Percentiles rank a stretch among this genome's conserved stretches.
Evolutionary conservation across 208 protist species (phyloP).

Genomic region (Leishmania arabica): DNA sequence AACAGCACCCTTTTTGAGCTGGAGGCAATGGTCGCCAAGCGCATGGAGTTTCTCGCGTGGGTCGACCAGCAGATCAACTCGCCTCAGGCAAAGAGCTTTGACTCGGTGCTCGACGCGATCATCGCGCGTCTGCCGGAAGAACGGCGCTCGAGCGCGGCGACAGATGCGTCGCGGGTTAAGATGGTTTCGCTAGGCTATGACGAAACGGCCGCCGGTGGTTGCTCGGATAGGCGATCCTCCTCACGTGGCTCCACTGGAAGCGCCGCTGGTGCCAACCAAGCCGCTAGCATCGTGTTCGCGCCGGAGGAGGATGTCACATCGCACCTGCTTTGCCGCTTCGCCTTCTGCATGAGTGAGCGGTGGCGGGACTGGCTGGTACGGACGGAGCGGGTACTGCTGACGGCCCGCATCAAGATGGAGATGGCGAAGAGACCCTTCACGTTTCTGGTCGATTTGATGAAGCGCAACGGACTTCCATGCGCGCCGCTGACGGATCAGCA

Average conservation of each 20-base stretch:
- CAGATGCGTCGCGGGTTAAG: slow-evolving; percentile 16
- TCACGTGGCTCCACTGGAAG: slow-evolving; percentile 32
- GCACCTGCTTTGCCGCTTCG: slow-evolving; percentile 80
- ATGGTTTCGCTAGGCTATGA: slow-evolving; percentile 31
- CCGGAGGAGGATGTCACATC: slow-evolving; percentile 81
- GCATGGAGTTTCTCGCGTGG: slow-evolving; percentile 89
- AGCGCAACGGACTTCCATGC: slow-evolving; percentile 73
- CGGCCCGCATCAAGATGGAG: slow-evolving; percentile 71
- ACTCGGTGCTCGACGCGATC: slow-evolving; percentile 67
- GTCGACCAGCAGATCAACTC: slow-evolving; percentile 83
- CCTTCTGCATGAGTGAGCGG: slow-evolving; percentile 91
- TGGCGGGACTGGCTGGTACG: slow-evolving; percentile 90
- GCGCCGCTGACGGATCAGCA: slow-evolving; percentile 53
- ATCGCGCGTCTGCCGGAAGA: slow-evolving; percentile 66
- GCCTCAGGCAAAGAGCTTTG: slow-evolving; percentile 54
- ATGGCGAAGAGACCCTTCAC: slow-evolving; percentile 62
- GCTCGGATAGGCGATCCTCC: slow-evolving; percentile 32
- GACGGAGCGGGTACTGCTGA: slow-evolving; percentile 82
- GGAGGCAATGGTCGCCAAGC: slow-evolving; percentile 84
- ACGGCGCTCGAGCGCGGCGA: slow-evolving; percentile 37
- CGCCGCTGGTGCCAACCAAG: slow-evolving; percentile 8
- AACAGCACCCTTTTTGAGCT: slow-evolving; percentile 83
- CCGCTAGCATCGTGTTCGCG: slow-evolving; percentile 62
- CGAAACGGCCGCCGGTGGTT: slow-evolving; percentile 16
- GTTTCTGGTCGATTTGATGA: slow-evolving; percentile 79